phyloP scores from a whole-genome alignment of 108 stramenopile species.

The Conticribra guillardii region DNA sequence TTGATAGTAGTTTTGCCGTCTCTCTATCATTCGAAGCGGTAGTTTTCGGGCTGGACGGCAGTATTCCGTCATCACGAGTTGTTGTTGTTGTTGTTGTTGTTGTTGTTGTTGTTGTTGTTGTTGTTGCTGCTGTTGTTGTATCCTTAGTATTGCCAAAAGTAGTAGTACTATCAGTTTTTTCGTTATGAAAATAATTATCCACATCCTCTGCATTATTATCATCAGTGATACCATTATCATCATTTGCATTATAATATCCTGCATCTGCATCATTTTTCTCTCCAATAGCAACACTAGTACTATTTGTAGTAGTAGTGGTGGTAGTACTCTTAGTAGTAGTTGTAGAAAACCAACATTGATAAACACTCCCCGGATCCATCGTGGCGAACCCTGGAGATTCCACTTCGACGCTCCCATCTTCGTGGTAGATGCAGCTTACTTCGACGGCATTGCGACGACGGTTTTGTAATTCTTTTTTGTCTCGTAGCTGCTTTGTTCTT shows the following conservation, averaged over 20 bases:
- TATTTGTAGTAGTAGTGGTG: neutral
- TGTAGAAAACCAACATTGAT: constrained; percentile 2
- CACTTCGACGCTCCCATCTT: neutral
- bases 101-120: too few species aligned
- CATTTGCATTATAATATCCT: neutral
- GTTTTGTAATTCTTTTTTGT: neutral
- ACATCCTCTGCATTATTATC: too few species aligned
- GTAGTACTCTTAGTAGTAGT: neutral
- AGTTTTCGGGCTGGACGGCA: too few species aligned
- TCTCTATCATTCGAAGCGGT: too few species aligned
- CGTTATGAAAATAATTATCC: too few species aligned
- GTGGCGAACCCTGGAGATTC: neutral
- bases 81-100: too few species aligned
- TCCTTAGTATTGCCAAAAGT: too few species aligned
- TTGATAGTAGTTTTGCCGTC: too few species aligned
- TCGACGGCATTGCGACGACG: neutral
- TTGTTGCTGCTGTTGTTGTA: too few species aligned
- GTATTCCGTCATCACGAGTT: too few species aligned
- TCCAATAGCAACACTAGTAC: constrained; percentile 1
- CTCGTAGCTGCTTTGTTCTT: neutral
- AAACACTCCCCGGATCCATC: neutral
- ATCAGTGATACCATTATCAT: neutral
- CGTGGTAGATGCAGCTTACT: neutral
- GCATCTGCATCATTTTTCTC: neutral
- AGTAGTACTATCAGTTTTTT: too few species aligned